Evolutionary conservation across 768 basidiomycete species (phyloP).

Genomic region (Xanthoconium stramineum): DNA sequence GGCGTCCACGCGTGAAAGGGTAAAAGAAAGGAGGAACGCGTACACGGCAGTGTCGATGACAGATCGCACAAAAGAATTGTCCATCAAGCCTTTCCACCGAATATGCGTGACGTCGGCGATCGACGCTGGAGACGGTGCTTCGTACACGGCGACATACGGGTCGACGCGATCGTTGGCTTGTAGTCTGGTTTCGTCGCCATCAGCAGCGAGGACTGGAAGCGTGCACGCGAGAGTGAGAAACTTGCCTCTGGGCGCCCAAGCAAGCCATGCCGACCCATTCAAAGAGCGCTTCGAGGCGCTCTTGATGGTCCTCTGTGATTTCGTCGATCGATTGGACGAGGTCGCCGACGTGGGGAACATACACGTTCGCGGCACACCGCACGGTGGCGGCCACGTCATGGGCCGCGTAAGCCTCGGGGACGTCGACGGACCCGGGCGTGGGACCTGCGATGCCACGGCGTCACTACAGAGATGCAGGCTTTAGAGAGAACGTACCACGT

Average conservation of each 20-base stretch:
- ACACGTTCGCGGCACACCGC: slow-evolving; percentile 32
- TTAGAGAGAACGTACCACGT: slow-evolving; percentile 9
- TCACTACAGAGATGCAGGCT: background rate
- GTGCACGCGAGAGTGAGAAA: background rate
- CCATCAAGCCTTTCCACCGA: slow-evolving; percentile 59
- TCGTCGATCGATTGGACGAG: slow-evolving; percentile 32
- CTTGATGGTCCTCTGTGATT: slow-evolving; percentile 49
- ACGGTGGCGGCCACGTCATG: slow-evolving; percentile 22
- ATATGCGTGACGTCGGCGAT: slow-evolving; percentile 51
- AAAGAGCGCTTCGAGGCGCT: slow-evolving; percentile 45
- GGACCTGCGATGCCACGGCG: background rate
- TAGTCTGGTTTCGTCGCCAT: slow-evolving; percentile 39
- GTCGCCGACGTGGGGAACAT: slow-evolving; percentile 37
- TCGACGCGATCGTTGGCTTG: slow-evolving; percentile 61
- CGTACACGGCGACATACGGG: slow-evolving; percentile 67
- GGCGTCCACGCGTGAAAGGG: background rate
- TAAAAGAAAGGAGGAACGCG: background rate
- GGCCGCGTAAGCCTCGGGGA: background rate
- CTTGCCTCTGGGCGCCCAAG: slow-evolving; percentile 62
- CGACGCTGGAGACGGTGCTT: slow-evolving; percentile 43
- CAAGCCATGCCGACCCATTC: slow-evolving; percentile 76
- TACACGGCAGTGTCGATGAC: slow-evolving; percentile 46
- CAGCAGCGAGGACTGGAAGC: background rate
- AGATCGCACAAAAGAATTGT: slow-evolving; percentile 48
- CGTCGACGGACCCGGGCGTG: background rate